Base-by-base conservation (phyloP, 2,329 filamentous ascomycete species). In the Claviceps sp. region DNA sequence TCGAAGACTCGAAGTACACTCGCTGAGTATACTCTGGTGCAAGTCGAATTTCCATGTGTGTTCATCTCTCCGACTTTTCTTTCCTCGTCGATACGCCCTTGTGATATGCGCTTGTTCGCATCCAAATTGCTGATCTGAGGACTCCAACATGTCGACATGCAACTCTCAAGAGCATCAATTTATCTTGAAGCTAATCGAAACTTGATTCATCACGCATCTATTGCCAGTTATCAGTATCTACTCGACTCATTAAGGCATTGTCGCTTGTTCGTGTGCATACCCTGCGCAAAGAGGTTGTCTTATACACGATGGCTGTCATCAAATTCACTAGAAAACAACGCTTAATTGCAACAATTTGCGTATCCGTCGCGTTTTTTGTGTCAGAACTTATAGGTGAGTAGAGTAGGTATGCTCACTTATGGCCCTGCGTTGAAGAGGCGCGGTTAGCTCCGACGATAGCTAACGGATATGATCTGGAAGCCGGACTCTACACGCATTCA, bases 401-500 rank as follows among this genome's bases (percentile, higher is more conserved):
- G 7, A 17, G 5, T 19, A 19, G 19, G 19, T 14, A 19, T 13
- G n/a, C 5, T 22, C 38, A 14, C 8, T 39, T 48, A 1, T 48
- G 22, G 1, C 16, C 17, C 13, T 37, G 14, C 24, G 19, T 26
- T 22, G 13, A 16, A 3, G 17, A 17, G 14, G n/a, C 8, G 30
- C 16, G 24, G 43, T 19, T 4, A 46, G 7, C 43, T 46, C 3
- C n/a, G 24, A 30, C 5, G 7, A 10, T 38, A 3, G 17, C 17
- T 38, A 47, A 47, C 8, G 30, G 14, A 47, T 10, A 38, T 22
- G 47, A 26, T 2, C 37, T 13, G 24, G 14, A 55, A 79, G 78
- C 84, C 54, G 83, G 83, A 2, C 84, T 87, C 59, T 81, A 80
- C 55, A 89, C 86, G 1, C 73, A 74, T 50, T 89, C 85, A 0